Evolutionary conservation across 2,329 filamentous ascomycete genomes (phyloP).

Genomic region (Pseudonectria buxi): DNA sequence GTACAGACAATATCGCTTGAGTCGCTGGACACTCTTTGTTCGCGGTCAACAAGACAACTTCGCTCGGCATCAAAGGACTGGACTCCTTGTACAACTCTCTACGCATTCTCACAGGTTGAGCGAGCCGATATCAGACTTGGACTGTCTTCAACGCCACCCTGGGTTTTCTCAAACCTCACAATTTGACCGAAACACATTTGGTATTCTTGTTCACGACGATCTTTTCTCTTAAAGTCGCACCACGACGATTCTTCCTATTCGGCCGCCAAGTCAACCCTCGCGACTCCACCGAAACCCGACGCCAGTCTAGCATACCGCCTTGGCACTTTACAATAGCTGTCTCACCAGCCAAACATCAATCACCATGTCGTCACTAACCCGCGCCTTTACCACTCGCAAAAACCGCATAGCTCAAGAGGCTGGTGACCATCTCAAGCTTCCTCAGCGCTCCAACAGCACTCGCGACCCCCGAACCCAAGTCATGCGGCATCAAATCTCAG

Average conservation of each 20-base stretch:
- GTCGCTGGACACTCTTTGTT: no score
- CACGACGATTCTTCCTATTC: neutral
- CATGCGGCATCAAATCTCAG: slow-evolving; percentile 71
- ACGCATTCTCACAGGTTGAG: slow-evolving; percentile 1
- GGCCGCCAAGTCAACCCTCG: neutral
- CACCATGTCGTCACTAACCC: slow-evolving; percentile 52
- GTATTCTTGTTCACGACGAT: no score
- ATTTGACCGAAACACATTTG: no score
- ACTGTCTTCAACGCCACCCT: no score
- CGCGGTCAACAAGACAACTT: neutral
- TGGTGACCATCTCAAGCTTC: slow-evolving; percentile 33
- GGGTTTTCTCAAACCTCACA: no score
- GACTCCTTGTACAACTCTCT: slow-evolving; percentile 20
- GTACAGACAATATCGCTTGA: no score
- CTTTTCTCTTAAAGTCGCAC: neutral
- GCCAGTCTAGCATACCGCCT: slow-evolving; percentile 1
- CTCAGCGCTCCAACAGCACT: slow-evolving; percentile 45
- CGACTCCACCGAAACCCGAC: neutral
- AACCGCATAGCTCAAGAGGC: slow-evolving; percentile 45
- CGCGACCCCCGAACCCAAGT: slow-evolving; percentile 33
- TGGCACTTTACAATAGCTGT: slow-evolving; percentile 4
- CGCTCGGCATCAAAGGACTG: slow-evolving; percentile 17
- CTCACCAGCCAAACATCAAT: slow-evolving; percentile 6
- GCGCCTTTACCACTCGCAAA: slow-evolving; percentile 66
- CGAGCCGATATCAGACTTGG: neutral